Percentiles rank a stretch among this genome's conserved stretches.
Conservation (phyloP, 495 filamentous ascomycete species). For the Geoglossum glabrum region DNA sequence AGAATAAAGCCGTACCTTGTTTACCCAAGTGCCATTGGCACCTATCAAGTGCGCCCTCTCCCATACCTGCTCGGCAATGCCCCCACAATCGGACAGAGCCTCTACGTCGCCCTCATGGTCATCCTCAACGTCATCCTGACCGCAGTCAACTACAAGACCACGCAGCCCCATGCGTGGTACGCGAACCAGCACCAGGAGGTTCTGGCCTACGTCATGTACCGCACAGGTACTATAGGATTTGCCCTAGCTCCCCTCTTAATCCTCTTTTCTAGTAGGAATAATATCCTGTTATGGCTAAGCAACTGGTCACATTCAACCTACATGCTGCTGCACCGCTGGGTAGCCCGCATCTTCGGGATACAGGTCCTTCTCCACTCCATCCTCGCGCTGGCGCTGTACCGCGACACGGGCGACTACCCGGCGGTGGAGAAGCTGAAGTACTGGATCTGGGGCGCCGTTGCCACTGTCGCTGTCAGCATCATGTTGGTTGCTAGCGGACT, state of each 20-base stretch:
- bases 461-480: conserved; percentile 32
- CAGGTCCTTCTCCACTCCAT: conserved; percentile 19
- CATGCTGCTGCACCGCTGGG: conserved; percentile 27
- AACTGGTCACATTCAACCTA: conserved; percentile 28
- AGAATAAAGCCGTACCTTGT: conserved; percentile 16
- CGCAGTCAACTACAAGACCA: conserved; percentile 14
- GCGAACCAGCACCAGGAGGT: conserved; percentile 12
- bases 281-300: conserved; percentile 25
- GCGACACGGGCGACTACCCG: conserved; percentile 5
- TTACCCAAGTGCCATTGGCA: conserved; percentile 18
- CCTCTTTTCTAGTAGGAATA: conserved; percentile 24
- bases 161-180: conserved; percentile 15
- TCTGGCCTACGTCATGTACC: conserved; percentile 20
- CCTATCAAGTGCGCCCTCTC: conserved; percentile 14
- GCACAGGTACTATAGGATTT: conserved; percentile 20
- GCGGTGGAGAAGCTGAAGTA: conserved; percentile 2
- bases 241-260: conserved; percentile 18
- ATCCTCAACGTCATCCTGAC: conserved; percentile 23
- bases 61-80: neutral
- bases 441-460: conserved; percentile 23
- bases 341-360: conserved; percentile 20
- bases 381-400: conserved; percentile 5
- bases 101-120: conserved; percentile 21
- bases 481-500: conserved; percentile 42
- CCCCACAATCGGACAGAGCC: conserved; percentile 21